Base-by-base conservation (phyloP, 495 filamentous ascomycete genomes). In the Pyronema omphalodes region DNA sequence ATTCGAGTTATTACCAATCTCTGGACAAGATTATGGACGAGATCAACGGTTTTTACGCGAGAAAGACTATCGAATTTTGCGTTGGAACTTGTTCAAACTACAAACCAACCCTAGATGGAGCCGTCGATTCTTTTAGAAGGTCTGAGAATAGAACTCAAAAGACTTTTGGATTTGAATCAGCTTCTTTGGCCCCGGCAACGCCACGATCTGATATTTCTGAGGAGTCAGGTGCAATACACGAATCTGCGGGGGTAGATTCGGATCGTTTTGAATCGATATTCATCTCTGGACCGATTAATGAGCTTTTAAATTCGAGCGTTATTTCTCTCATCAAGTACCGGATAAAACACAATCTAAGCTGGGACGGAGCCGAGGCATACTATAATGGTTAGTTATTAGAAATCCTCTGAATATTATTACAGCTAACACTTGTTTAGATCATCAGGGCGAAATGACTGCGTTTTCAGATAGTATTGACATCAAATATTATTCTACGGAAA, bases 261-360 rank as follows among this genome's bases (percentile, higher is more conserved):
- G 54, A 53, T 29, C 55, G 57, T 0, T 69, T 79, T 57, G 62
- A 70, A 48, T 68, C 69, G 37, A 62, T 84, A 0, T 87, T 89
- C 61, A 81, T 93, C 54, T 86, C 81, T 12, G 73, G 72, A 40
- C 79, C 86, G 1, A 69, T 94, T 1, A 76, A 84, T 34, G 71
- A 78, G 33, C 75, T 91, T 18, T 68, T 94, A 45, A 78, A 83
- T 40, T 71, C 76, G 7, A 73, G 76, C n/a, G 79, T 94, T 33
- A 44, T 83, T 3, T 63, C 69, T 0, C 66, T 94, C 3, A 57
- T 86, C 12, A 77, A 73, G 53, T 71, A 81, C 54, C 76, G 88
- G 35, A 58, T 71, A 2, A 58, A 65, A 6, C 59, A 71, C 33
- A 66, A 67, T 0, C 67, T 82, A 57, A 68, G 72, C 7, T 95